phyloP scores from a whole-genome alignment of 768 basidiomycete species.

The Albatrellus ellisii region DNA sequence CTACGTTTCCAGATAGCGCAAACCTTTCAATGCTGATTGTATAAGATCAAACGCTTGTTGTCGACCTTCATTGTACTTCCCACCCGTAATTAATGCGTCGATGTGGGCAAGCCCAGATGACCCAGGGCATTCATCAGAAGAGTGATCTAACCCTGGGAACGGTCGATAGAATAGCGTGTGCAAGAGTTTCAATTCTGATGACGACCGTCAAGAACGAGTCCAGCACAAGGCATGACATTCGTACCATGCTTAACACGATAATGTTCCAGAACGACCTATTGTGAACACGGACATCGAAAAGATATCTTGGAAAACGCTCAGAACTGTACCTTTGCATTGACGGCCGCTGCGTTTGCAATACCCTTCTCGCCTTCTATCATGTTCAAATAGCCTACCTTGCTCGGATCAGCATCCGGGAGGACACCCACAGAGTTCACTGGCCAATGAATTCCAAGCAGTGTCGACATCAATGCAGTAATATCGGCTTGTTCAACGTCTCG shows the following conservation, averaged over 20 bases:
- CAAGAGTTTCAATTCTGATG: slow-evolving; percentile 43
- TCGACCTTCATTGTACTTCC: slow-evolving; percentile 37
- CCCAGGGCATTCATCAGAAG: slow-evolving; percentile 22
- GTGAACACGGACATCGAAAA: not conserved
- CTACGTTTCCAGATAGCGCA: slow-evolving; percentile 68
- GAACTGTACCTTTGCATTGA: slow-evolving; percentile 46
- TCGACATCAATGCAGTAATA: slow-evolving; percentile 64
- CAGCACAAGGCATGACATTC: slow-evolving; percentile 8
- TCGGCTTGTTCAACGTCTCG: slow-evolving; percentile 80
- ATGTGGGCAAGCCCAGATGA: slow-evolving; percentile 27
- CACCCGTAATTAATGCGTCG: slow-evolving; percentile 28
- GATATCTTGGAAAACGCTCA: not conserved
- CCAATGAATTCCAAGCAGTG: slow-evolving; percentile 58
- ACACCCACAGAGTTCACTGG: slow-evolving; percentile 79
- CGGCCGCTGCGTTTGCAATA: slow-evolving; percentile 40
- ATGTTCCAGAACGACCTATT: slow-evolving; percentile 57
- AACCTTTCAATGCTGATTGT: slow-evolving; percentile 37
- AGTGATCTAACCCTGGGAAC: slow-evolving; percentile 32
- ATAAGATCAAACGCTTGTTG: slow-evolving; percentile 38
- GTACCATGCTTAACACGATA: slow-evolving; percentile 66
- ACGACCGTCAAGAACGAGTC: slow-evolving; percentile 3
- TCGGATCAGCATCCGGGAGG: slow-evolving; percentile 59
- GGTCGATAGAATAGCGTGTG: slow-evolving; percentile 53
- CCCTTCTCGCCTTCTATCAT: slow-evolving; percentile 32
- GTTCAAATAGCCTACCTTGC: slow-evolving; percentile 42